Base-by-base conservation (phyloP, 2,329 filamentous ascomycete genomes). In the Fusarium sp. region DNA sequence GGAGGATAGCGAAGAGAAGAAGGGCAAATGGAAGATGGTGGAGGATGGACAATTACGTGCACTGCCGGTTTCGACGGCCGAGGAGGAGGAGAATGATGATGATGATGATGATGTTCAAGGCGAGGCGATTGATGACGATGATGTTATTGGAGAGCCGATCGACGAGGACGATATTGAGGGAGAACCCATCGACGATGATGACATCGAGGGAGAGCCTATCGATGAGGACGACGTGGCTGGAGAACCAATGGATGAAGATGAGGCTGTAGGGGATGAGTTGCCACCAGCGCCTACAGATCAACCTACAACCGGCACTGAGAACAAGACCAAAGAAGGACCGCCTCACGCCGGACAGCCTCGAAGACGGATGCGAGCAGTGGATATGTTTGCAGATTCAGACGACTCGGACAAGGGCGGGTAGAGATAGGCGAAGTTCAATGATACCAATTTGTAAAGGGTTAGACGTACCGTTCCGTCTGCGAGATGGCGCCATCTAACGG, bases 321-420 rank as follows among this genome's bases (percentile, higher is more conserved):
- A 42, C 26, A 62, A 33, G 54, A 60, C 8, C 28, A 44, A 61
- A 64, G 69, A 76, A 39, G 70, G 70, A 44, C 24, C 41, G 57
- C 58, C 70, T 33, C 59, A 64, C 44, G 73, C 72, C 44, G 66
- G 71, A 63, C 82, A 81, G 65, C 79, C 85, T 73, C 85, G 89
- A 76, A 92, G 89, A 79, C 88, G 92, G 70, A 92, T 94, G 82
- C 90, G 91, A 75, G 93, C 94, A 9, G 93, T 93, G 75, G 94
- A 96, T 79, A 95, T 96, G 93, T 97, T 96, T 88, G 93, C 92
- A 17, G 92, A 93, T 80, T 93, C 92, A 9, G 93, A 93, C 75
- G 88, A 82, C 20, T 81, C 79, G 18, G 76, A 79, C 24, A 74
- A 70, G 61, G 63, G 54, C 24, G 41, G 52, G 36, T 78, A 67